These are phyloP conservation scores for Phytophthora cajani DNA, from an alignment of 352 stramenopile species.

Conservation along the genomic window DNA sequence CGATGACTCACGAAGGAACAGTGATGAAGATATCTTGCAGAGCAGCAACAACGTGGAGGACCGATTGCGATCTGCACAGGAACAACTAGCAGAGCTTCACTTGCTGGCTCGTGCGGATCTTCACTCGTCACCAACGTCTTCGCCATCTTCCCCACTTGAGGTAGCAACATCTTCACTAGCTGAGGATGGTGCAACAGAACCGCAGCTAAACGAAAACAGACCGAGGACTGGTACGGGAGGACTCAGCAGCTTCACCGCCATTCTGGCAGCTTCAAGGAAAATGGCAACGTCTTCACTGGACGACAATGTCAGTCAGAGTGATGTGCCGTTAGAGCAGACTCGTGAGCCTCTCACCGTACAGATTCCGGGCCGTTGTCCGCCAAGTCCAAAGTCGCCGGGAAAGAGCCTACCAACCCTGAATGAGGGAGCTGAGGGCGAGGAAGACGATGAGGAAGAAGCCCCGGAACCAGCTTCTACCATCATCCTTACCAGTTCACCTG, in stretches of 20 bases:
- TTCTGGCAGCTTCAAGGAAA: constrained; percentile 29
- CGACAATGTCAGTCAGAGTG: neutral
- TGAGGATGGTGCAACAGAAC: neutral
- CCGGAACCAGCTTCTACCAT: constrained; percentile 21
- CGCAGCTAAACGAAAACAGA: constrained; percentile 8
- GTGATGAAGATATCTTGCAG: constrained; percentile 11
- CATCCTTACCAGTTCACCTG: constrained; percentile 1
- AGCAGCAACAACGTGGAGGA: constrained; percentile 20
- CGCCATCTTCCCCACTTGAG: constrained; percentile 4
- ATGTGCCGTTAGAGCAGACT: constrained; percentile 6
- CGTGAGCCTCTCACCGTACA: neutral
- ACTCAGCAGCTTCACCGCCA: constrained; percentile 31
- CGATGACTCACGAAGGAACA: constrained; percentile 20
- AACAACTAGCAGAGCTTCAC: constrained; percentile 57
- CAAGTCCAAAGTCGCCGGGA: constrained; percentile 7
- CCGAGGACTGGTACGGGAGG: constrained; percentile 10
- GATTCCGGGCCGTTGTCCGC: neutral
- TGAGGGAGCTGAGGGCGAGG: constrained; percentile 22
- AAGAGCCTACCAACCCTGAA: constrained; percentile 28
- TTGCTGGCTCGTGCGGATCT: constrained; percentile 51
- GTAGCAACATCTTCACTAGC: constrained; percentile 1
- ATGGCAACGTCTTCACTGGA: constrained; percentile 7
- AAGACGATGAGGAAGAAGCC: constrained; percentile 25
- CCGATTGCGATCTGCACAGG: constrained; percentile 11
- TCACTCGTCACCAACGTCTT: constrained; percentile 9